Evolutionary conservation across 2,329 filamentous ascomycete genomes (phyloP).

Genomic region (Colletotrichum brevisporum): DNA sequence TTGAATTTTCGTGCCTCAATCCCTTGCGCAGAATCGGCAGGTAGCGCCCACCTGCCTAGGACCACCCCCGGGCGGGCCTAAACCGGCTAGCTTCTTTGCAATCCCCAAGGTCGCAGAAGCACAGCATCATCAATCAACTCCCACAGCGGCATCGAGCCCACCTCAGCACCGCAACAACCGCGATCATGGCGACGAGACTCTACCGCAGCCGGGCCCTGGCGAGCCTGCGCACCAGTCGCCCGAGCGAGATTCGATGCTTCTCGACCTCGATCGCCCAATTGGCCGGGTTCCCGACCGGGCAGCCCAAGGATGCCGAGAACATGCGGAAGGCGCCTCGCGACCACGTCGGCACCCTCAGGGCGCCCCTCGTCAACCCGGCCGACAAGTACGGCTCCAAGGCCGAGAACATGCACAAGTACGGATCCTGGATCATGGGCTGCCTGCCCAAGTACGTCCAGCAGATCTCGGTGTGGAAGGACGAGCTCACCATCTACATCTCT

Average conservation of each 20-base stretch:
- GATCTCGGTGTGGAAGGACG: conserved; percentile 99
- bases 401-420: conserved; percentile 92
- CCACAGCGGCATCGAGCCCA: conserved; percentile 40
- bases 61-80: conserved; percentile 18
- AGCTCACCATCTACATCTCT: conserved; percentile 93
- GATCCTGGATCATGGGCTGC: conserved; percentile 96
- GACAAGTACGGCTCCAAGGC: conserved; percentile 93
- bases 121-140: conserved; percentile 41
- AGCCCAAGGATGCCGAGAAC: conserved; percentile 74
- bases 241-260: conserved; percentile 41
- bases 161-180: conserved; percentile 37
- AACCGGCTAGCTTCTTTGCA: conserved; percentile 37
- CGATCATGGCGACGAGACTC: conserved; percentile 73
- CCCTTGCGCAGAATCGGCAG: not conserved
- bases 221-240: conserved; percentile 42
- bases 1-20: not conserved
- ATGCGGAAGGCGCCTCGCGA: conserved; percentile 75
- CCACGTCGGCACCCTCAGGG: conserved; percentile 73
- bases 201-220: conserved; percentile 69
- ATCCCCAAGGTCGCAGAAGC: conserved; percentile 32
- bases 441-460: conserved; percentile 99
- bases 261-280: conserved; percentile 43
- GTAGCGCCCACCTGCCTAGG: not conserved
- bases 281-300: conserved; percentile 41
- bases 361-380: conserved; percentile 87